Evolutionary conservation across 306 rosid species (phyloP).

Genomic region (Dalbergia oliveri): DNA sequence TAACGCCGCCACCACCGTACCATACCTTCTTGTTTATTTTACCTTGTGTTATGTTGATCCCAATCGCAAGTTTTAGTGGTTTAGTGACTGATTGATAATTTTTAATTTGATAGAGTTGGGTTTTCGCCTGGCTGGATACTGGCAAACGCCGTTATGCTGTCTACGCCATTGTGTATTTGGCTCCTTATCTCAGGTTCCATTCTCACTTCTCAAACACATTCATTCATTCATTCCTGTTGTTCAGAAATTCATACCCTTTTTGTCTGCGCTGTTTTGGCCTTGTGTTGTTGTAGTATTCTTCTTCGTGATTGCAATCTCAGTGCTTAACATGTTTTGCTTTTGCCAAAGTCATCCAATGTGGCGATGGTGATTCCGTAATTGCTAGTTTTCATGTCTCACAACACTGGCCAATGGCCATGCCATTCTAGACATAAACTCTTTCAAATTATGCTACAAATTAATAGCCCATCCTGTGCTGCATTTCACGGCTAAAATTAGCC

Average conservation of each 20-base stretch:
- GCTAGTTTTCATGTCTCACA: not conserved
- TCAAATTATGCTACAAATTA: not conserved
- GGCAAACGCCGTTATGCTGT: constrained; percentile 81
- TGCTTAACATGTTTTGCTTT: not conserved
- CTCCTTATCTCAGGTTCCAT: constrained; percentile 79
- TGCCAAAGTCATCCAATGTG: not conserved
- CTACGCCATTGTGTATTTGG: constrained; percentile 81
- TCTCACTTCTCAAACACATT: constrained; percentile 18
- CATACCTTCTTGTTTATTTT: no score
- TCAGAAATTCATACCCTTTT: not conserved
- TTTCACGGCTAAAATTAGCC: not conserved
- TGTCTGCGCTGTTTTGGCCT: no score
- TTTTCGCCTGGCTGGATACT: constrained; percentile 91
- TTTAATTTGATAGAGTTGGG: constrained; percentile 70
- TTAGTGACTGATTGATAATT: no score
- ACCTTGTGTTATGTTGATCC: no score
- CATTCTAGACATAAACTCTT: not conserved
- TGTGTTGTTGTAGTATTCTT: not conserved
- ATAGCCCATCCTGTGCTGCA: not conserved
- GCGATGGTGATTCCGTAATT: not conserved
- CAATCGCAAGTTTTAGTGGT: not conserved
- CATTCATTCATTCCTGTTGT: not conserved
- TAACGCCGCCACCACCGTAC: not conserved
- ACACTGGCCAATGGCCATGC: not conserved
- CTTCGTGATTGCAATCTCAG: not conserved